Base-by-base conservation (phyloP, 73 alveolate species). In the Blepharisma japonicum region DNA sequence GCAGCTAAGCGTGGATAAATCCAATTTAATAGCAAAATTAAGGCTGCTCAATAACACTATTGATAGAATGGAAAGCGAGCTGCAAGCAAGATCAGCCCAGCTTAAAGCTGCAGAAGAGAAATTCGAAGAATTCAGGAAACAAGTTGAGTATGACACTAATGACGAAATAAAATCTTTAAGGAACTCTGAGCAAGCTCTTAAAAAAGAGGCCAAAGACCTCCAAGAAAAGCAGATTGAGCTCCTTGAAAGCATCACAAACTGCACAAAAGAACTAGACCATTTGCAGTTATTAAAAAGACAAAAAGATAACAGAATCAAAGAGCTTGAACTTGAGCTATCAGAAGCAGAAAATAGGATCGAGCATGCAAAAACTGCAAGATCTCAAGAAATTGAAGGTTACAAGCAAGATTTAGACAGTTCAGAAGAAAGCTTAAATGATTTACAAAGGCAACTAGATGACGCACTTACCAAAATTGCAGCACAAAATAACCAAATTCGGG, bases 51-150 rank as follows among this genome's bases (percentile, higher is more conserved):
- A 61, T 25, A 61, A 25, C 74, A 18, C 74, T 8, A 61, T 61
- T 25, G 38, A 18, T 8, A n/a, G 74, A 5, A 8, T 61, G 39
- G 47, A 61, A 20, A 61, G 23, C 46, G 74, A 61, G 23, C 14
- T 61, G n/a, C 50, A 61, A 61, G 46, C 74, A 2, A n/a, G 74
- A 61, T 8, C n/a, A n/a, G 11, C 14, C 47, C 74, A 61, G 47
- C 49, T 61, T 25, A 11, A 18, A 9, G 50, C 14, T 8, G 14
- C 74, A 9, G 49, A 61, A 25, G 23, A 61, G 50, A 61, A 61
- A 25, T 61, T 61, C 46, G 74, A 61, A 61, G 74, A 61, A 14
- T 61, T 61, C 23, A 61, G 74, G 5, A 61, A 39, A 61, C 49
- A 61, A 18, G 47, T 61, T 48, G 74, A 61, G 47, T 61, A 18